Evolutionary conservation across 2,329 filamentous ascomycete species (phyloP).

Genomic region (Cladophialophora yegresii): DNA sequence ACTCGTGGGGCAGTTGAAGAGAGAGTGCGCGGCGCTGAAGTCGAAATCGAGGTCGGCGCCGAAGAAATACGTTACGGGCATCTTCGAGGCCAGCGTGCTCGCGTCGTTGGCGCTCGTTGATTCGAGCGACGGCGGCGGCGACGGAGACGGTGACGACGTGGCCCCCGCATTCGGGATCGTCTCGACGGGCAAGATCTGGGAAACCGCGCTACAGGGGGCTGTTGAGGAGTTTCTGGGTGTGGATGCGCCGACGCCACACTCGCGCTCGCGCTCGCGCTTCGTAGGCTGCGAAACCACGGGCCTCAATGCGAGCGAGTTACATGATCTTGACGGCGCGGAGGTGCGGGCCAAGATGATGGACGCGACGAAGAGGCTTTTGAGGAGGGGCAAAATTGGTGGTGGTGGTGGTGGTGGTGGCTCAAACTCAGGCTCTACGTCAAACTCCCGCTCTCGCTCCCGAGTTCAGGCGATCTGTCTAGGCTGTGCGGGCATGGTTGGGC

Average conservation of each 20-base stretch:
- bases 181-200: constrained; percentile 83
- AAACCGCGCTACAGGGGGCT: constrained; percentile 67
- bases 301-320: constrained; percentile 75
- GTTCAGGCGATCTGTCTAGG: constrained; percentile 74
- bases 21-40: constrained; percentile 41
- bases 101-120: constrained; percentile 60
- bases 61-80: constrained; percentile 68
- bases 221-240: constrained; percentile 64
- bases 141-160: constrained; percentile 8
- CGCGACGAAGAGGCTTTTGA: constrained; percentile 68
- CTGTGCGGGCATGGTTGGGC: constrained; percentile 86
- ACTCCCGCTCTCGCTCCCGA: constrained; percentile 34
- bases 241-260: constrained; percentile 18
- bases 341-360: constrained; percentile 67
- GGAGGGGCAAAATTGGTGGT: constrained; percentile 19
- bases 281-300: constrained; percentile 82
- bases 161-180: constrained; percentile 70
- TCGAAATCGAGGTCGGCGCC: no score
- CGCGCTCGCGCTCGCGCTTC: constrained; percentile 61
- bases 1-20: constrained; percentile 64
- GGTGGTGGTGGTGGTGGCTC: background rate
- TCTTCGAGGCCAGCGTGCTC: constrained; percentile 81
- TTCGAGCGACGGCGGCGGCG: background rate
- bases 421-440: no score
- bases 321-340: constrained; percentile 65